Conservation (phyloP, 768 basidiomycete species). For the Antrodiella citrinella region DNA sequence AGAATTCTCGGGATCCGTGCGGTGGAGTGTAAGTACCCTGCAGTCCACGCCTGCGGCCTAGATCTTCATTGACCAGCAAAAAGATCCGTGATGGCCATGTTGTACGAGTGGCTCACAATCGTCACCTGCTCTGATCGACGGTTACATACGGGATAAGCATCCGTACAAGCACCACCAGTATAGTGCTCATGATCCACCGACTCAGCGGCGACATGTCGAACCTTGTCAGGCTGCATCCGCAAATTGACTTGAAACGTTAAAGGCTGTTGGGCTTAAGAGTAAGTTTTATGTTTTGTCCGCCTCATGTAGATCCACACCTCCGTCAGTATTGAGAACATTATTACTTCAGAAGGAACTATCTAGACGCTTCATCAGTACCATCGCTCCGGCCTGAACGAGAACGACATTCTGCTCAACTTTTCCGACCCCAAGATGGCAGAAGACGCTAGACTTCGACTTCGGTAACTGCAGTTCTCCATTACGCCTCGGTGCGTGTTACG, state of each 20-base stretch:
- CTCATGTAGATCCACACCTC: neutral
- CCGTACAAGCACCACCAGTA: too few relatives aligned
- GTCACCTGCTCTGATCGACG: neutral
- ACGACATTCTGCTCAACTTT: neutral
- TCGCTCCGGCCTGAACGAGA: neutral
- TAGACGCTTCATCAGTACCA: neutral
- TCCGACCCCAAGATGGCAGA: neutral
- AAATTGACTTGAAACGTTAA: neutral
- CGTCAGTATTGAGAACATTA: neutral
- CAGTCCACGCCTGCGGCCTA: neutral
- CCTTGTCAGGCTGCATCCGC: neutral
- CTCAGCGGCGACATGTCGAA: neutral
- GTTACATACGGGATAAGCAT: neutral
- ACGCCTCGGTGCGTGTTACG: neutral
- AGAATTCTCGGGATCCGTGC: neutral
- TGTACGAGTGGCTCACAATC: neutral
- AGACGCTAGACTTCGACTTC: neutral
- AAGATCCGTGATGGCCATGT: neutral
- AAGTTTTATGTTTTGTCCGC: neutral
- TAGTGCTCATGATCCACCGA: neutral
- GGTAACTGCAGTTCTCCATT: neutral
- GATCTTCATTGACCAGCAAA: neutral
- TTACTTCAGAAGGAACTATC: neutral
- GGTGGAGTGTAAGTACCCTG: neutral
- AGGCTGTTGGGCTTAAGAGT: neutral